Percentiles rank a stretch among this genome's conserved stretches.
These are phyloP conservation scores for Aureobasidium namibiae DNA, from an alignment of 2,329 filamentous ascomycete genomes.

Conservation along the genomic window DNA sequence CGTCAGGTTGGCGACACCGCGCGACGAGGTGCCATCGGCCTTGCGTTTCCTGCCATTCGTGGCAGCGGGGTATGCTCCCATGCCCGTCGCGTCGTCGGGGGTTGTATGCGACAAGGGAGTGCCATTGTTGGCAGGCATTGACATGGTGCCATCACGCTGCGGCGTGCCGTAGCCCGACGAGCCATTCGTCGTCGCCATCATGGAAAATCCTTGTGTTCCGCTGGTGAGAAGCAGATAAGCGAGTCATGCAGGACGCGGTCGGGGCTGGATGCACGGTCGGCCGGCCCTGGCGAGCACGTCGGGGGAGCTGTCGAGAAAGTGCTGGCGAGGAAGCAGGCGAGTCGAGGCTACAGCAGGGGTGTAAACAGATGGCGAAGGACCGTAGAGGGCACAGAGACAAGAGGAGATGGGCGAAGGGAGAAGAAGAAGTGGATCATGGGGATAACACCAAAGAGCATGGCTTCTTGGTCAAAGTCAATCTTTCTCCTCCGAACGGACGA, in stretches of 20 bases:
- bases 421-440: background rate
- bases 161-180: conserved; percentile 10
- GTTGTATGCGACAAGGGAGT: background rate
- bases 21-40: conserved; percentile 38
- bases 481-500: background rate
- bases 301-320: background rate
- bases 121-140: background rate
- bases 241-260: conserved; percentile 3
- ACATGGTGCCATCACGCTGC: conserved; percentile 2
- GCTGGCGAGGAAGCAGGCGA: background rate
- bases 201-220: background rate
- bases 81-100: background rate
- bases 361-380: background rate
- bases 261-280: background rate
- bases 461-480: background rate
- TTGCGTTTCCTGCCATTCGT: conserved; percentile 26
- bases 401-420: background rate
- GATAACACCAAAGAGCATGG: background rate
- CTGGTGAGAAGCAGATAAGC: background rate
- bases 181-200: conserved; percentile 10
- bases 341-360: background rate
- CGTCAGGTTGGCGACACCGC: conserved; percentile 79
- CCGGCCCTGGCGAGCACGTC: background rate
- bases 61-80: conserved; percentile 7
- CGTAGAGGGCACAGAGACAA: background rate